Percentiles rank a stretch among this genome's conserved stretches.
Conservation (phyloP, 345 rosid species). For the Aegle marmelos region DNA sequence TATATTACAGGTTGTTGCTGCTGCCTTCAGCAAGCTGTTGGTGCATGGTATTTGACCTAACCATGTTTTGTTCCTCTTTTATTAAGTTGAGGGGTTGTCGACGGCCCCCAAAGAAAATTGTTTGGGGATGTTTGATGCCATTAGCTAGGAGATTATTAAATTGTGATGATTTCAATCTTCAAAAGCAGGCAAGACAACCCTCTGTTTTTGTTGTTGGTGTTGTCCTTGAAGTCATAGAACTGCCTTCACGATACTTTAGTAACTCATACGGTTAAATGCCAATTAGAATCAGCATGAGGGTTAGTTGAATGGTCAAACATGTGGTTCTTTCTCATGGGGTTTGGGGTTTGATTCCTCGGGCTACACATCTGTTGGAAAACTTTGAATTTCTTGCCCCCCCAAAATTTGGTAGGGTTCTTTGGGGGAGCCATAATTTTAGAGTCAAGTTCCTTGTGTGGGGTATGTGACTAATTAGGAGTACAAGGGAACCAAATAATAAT, state of each 20-base stretch:
- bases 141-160: neutral
- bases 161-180: neutral
- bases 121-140: neutral
- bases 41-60: neutral
- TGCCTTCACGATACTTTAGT: too few relatives aligned
- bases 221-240: neutral
- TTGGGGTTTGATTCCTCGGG: neutral
- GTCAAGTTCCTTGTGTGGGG: neutral
- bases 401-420: neutral
- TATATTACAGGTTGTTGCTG: neutral
- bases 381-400: neutral
- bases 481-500: too few relatives aligned
- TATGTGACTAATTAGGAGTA: neutral
- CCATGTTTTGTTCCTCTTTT: neutral
- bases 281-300: neutral
- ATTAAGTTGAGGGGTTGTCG: neutral
- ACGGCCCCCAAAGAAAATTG: neutral
- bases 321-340: neutral
- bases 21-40: neutral
- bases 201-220: neutral
- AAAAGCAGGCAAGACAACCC: neutral
- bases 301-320: neutral
- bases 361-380: too few relatives aligned
- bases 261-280: neutral
- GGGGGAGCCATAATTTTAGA: neutral